These are phyloP conservation scores for Pseudogymnoascus sp. DNA, from an alignment of 2,329 filamentous ascomycete species.

Conservation along the genomic window DNA sequence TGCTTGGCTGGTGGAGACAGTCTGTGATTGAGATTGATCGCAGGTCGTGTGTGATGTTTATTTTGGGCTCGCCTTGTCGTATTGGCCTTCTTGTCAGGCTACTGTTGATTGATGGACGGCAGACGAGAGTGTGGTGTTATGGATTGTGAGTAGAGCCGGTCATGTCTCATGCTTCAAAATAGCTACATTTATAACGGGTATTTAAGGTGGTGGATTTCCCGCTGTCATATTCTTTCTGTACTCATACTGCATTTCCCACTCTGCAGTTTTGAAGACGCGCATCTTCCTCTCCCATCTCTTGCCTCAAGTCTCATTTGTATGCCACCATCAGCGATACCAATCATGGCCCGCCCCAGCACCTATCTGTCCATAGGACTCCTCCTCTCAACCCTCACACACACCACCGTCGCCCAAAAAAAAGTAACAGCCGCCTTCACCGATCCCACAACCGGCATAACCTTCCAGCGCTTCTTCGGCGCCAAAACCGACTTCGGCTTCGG, in stretches of 20 bases:
- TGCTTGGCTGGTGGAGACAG: neutral
- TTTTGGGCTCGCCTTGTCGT: neutral
- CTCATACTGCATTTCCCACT: neutral
- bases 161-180: neutral
- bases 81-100: neutral
- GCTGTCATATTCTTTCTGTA: neutral
- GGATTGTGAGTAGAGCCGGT: neutral
- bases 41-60: neutral
- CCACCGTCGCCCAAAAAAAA: neutral
- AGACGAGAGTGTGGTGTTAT: neutral
- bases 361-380: neutral
- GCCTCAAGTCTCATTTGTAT: neutral
- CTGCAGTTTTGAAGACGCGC: neutral
- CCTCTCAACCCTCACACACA: neutral
- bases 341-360: neutral
- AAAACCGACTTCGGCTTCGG: constrained; percentile 35
- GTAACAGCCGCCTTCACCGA: constrained; percentile 27
- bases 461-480: constrained; percentile 35
- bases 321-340: neutral
- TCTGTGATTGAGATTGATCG: neutral
- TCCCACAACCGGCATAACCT: constrained; percentile 28
- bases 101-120: neutral
- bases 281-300: neutral
- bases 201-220: neutral
- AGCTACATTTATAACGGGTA: neutral